Evolutionary conservation across 2,329 filamentous ascomycete species (phyloP).

Genomic region (Bipolaris cookei): DNA sequence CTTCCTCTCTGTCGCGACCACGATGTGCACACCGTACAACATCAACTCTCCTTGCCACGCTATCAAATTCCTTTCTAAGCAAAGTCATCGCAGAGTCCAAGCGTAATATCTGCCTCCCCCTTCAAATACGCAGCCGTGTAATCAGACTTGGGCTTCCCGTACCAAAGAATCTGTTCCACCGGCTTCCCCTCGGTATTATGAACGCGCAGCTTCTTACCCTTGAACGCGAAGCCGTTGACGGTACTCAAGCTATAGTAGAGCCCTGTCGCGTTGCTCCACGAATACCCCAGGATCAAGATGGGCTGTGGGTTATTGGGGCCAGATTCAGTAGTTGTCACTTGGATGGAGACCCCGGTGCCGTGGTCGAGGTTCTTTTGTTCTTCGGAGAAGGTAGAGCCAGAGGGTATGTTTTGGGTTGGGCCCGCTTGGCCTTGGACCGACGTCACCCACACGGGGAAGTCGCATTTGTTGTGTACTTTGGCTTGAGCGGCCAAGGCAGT

Average conservation of each 20-base stretch:
- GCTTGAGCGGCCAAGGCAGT: conserved; percentile 22
- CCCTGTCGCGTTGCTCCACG: conserved; percentile 17
- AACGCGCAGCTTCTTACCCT: conserved; percentile 24
- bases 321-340: conserved; percentile 22
- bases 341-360: conserved; percentile 30
- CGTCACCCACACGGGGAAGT: conserved; percentile 30
- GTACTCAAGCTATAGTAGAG: conserved; percentile 37
- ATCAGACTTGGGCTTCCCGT: conserved; percentile 21
- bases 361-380: conserved; percentile 22
- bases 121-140: conserved; percentile 14
- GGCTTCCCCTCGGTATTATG: conserved; percentile 11
- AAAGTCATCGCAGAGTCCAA: conserved; percentile 24
- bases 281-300: conserved; percentile 34
- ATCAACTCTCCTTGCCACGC: too few species aligned
- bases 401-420: conserved; percentile 6
- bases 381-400: conserved; percentile 17
- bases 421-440: conserved; percentile 19
- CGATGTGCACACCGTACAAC: too few species aligned
- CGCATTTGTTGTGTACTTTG: conserved; percentile 36
- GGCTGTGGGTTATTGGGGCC: conserved; percentile 25
- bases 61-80: neutral
- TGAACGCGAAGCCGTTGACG: conserved; percentile 29
- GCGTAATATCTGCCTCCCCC: conserved; percentile 26
- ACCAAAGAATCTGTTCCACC: conserved; percentile 24
- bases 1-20: too few species aligned